phyloP scores from a whole-genome alignment of 345 rosid species.

The Eucalyptus erythrocorys region DNA sequence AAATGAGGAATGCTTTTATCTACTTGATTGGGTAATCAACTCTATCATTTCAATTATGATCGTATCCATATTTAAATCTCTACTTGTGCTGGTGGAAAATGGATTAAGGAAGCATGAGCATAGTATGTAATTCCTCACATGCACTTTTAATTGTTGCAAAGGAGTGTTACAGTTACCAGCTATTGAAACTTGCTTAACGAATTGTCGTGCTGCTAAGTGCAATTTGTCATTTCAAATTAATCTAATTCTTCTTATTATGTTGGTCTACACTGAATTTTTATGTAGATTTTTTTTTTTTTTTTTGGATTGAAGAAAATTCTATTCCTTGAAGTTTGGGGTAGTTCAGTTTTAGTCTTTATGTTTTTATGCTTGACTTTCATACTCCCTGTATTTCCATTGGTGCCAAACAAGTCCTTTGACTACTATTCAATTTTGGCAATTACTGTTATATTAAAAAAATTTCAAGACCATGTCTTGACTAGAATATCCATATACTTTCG shows the following conservation, averaged over 20 bases:
- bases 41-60: background rate
- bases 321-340: background rate
- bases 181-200: background rate
- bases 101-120: background rate
- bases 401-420: background rate
- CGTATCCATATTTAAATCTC: background rate
- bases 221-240: too few relatives aligned
- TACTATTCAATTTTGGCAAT: too few relatives aligned
- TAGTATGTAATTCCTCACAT: background rate
- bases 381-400: too few relatives aligned
- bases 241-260: too few relatives aligned
- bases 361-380: too few relatives aligned
- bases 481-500: too few relatives aligned
- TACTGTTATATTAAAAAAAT: too few relatives aligned
- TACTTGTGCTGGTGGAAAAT: background rate
- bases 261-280: too few relatives aligned
- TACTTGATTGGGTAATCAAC: conserved; percentile 19
- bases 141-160: background rate
- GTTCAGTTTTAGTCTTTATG: too few relatives aligned
- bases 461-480: too few relatives aligned
- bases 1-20: background rate
- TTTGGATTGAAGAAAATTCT: background rate
- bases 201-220: too few relatives aligned
- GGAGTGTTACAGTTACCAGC: background rate
- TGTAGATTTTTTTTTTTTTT: background rate